Conservation (phyloP, 371 early-diverging fungal genomes). For the Zychaea mexicana region DNA sequence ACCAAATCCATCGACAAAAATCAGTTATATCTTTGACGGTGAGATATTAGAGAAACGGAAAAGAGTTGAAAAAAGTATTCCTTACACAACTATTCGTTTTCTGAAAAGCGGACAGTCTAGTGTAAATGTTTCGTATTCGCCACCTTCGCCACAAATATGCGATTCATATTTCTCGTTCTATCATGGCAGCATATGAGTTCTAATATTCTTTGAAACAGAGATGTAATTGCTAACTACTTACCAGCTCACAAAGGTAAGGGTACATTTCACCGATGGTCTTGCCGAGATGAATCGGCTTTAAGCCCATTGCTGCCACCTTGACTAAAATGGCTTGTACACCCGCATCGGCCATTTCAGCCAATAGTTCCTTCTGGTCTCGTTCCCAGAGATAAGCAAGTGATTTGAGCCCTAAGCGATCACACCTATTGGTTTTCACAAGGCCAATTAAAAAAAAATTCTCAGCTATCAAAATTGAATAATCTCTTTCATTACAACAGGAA, state of each 20-base stretch:
- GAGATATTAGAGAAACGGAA: no score
- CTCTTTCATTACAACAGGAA: no score
- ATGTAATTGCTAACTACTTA: conserved; percentile 27
- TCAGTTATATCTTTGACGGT: no score
- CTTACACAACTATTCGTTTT: conserved; percentile 72
- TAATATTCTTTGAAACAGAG: no score
- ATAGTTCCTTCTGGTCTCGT: conserved; percentile 83
- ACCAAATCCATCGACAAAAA: neutral
- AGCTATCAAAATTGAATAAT: no score
- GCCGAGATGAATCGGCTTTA: conserved; percentile 76
- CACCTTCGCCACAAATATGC: conserved; percentile 99
- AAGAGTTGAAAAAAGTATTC: neutral
- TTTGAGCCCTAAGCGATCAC: conserved; percentile 80
- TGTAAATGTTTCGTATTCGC: conserved; percentile 98
- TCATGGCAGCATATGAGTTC: no score
- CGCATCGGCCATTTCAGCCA: conserved; percentile 91
- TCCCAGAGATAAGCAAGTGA: conserved; percentile 96
- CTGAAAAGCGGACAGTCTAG: conserved; percentile 97
- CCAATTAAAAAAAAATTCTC: no score
- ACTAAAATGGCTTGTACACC: conserved; percentile 89
- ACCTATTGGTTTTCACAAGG: conserved; percentile 58
- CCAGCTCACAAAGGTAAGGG: conserved; percentile 70
- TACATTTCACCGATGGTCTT: conserved; percentile 80
- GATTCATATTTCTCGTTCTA: conserved; percentile 80
- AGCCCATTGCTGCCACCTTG: conserved; percentile 95